Conservation (phyloP, 1,139 yeast genomes). For the Pichia sp. region DNA sequence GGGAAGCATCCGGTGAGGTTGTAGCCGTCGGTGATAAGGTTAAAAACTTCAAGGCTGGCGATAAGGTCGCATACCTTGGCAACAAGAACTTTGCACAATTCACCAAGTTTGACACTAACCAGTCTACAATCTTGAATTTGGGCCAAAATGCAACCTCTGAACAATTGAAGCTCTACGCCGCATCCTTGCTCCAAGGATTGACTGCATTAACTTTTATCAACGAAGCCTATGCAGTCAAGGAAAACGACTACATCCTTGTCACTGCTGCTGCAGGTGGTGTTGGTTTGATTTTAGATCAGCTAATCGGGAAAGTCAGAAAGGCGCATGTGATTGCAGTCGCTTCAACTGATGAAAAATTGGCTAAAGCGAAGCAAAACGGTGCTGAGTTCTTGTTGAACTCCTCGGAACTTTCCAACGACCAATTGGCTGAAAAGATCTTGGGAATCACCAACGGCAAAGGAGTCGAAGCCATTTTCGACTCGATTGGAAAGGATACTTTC, state of each 20-base stretch:
- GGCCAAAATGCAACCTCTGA: conserved; percentile 46
- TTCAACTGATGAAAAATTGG: conserved; percentile 63
- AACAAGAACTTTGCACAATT: conserved; percentile 66
- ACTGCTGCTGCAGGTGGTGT: conserved; percentile 98
- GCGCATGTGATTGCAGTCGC: conserved; percentile 84
- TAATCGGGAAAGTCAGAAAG: conserved; percentile 52
- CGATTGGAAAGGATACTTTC: conserved; percentile 77
- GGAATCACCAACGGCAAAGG: conserved; percentile 71
- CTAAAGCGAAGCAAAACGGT: conserved; percentile 60
- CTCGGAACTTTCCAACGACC: conserved; percentile 38
- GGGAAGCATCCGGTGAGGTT: conserved; percentile 77
- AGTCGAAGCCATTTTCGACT: conserved; percentile 69
- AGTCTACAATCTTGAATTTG: conserved; percentile 42
- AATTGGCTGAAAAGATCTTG: conserved; percentile 53
- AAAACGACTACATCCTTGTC: conserved; percentile 65
- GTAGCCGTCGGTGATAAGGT: conserved; percentile 65
- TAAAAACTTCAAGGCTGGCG: conserved; percentile 58
- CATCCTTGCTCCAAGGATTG: conserved; percentile 62
- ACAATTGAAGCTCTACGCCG: conserved; percentile 51
- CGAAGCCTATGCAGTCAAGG: conserved; percentile 61
- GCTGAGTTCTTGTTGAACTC: conserved; percentile 71
- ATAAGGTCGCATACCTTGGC: conserved; percentile 58
- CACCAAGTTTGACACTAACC: conserved; percentile 42
- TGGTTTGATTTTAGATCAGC: conserved; percentile 65
- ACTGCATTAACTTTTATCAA: conserved; percentile 69